Conservation (phyloP, 148 eudicot genomes). For the Camellia sinensis region DNA sequence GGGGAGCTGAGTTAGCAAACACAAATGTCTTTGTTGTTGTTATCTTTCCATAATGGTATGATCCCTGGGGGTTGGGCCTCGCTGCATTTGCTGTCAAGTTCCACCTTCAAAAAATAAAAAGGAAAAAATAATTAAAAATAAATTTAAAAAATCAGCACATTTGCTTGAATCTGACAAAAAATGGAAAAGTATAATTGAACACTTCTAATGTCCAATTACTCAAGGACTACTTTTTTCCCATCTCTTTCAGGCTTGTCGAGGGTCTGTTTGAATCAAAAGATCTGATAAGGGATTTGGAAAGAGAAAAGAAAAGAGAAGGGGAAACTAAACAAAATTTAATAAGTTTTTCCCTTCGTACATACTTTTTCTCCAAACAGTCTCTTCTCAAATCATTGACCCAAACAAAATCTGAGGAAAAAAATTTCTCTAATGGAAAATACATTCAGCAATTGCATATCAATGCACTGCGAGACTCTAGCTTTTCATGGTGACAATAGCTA, state of each 20-base stretch:
- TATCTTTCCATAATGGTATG: slow-evolving; percentile 86
- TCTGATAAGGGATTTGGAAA: too few relatives aligned
- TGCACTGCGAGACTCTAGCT: too few relatives aligned
- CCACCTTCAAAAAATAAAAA: slow-evolving; percentile 55
- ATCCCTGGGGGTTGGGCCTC: slow-evolving; percentile 96
- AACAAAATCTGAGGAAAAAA: too few relatives aligned
- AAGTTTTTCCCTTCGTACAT: too few relatives aligned
- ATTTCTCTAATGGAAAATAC: too few relatives aligned
- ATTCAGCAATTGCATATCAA: too few relatives aligned
- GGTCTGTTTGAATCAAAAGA: not conserved
- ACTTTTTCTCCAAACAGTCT: too few relatives aligned
- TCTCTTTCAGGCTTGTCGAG: not conserved
- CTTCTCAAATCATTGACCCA: too few relatives aligned
- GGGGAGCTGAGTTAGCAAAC: slow-evolving; percentile 66
- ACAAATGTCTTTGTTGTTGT: slow-evolving; percentile 48
- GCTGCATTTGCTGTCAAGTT: slow-evolving; percentile 97
- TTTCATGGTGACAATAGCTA: too few relatives aligned
- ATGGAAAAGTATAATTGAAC: not conserved
- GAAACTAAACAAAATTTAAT: too few relatives aligned
- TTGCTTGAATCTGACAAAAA: not conserved
- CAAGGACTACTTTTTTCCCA: not conserved
- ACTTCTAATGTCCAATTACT: not conserved
- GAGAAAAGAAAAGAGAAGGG: too few relatives aligned
- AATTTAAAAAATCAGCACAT: not conserved
- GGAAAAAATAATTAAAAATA: not conserved